Evolutionary conservation across 768 basidiomycete genomes (phyloP), one percentile per base, ranked within the genome.

Genomic region (Psilocybe cubensis): DNA sequence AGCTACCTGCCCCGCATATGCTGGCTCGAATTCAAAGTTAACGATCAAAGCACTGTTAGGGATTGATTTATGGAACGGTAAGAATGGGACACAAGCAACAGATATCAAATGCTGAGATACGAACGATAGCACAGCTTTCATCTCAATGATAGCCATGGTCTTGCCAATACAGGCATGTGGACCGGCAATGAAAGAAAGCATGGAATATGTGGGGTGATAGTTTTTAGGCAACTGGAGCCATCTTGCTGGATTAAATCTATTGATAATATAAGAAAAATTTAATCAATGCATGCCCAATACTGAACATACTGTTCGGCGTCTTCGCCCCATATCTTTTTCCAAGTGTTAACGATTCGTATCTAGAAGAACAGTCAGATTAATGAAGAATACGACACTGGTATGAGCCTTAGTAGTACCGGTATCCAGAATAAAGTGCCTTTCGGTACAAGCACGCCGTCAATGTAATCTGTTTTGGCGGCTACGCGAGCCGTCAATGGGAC

Each of bases 271-370:
- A 74, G 12, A 70, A 63, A 1, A n/a, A n/a, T 38, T 11, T 72
- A 58, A 59, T 73, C n/a, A n/a, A n/a, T n/a, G n/a, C n/a, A n/a
- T n/a, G n/a, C 67, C 61, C 48, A 18, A 9, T n/a, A 33, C 14
- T 12, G 12, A 18, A 53, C 72, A 31, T 65, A 79, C 77, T 78
- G 75, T 62, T 80, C 78, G 1, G 80, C 80, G 57, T 84, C 79
- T 49, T 74, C 74, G 17, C 81, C 82, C 81, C 80, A 83, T 17
- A 79, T 59, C 14, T 68, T 72, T 52, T 76, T 77, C 73, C 76
- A 79, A 0, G 79, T 80, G 58, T 84, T 84, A 42, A 82, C 67
- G 3, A 75, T 76, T 24, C 79, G 76, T 50, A 83, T 81, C 80
- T 83, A 20, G 28, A 53, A n/a, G 17, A 9, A 28, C 23, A 14